These are phyloP conservation scores for Diplodia intermedia DNA, from an alignment of 2,329 filamentous ascomycete genomes.

Conservation along the genomic window DNA sequence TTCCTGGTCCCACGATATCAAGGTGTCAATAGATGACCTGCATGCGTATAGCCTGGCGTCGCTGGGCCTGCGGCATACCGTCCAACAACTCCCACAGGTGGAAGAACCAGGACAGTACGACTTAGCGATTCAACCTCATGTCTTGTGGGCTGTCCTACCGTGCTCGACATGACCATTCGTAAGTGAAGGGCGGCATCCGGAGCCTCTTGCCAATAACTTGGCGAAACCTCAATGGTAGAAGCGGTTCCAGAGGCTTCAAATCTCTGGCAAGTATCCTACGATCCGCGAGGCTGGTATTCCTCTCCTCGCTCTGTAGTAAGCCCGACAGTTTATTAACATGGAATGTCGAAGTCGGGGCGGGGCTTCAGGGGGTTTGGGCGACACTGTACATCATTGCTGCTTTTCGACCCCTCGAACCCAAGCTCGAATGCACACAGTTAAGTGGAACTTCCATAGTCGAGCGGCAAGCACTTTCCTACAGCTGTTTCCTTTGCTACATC, in stretches of 20 bases:
- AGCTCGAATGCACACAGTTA: no score
- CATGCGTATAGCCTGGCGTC: no score
- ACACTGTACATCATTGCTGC: no score
- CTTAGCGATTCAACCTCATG: background rate
- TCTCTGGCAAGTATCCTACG: background rate
- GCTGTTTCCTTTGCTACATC: background rate
- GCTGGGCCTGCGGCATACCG: background rate
- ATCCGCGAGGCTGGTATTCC: background rate
- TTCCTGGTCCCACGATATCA: no score
- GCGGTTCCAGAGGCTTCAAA: background rate
- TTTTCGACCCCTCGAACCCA: no score
- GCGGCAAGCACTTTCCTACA: no score
- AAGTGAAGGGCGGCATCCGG: background rate
- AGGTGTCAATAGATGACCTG: no score
- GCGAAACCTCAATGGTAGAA: background rate
- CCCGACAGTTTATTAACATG: no score
- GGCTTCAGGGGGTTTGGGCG: no score
- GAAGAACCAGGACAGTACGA: background rate
- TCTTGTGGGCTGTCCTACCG: background rate
- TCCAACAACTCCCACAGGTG: background rate
- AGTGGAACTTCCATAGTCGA: no score
- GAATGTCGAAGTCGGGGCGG: no score
- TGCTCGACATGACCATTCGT: background rate
- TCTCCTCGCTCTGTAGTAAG: no score
- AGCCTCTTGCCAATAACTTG: background rate